Percentiles rank a stretch among this genome's conserved stretches.
These are phyloP conservation scores for Tympanopsis confertula DNA, from an alignment of 2,329 filamentous ascomycete genomes.

Conservation along the genomic window DNA sequence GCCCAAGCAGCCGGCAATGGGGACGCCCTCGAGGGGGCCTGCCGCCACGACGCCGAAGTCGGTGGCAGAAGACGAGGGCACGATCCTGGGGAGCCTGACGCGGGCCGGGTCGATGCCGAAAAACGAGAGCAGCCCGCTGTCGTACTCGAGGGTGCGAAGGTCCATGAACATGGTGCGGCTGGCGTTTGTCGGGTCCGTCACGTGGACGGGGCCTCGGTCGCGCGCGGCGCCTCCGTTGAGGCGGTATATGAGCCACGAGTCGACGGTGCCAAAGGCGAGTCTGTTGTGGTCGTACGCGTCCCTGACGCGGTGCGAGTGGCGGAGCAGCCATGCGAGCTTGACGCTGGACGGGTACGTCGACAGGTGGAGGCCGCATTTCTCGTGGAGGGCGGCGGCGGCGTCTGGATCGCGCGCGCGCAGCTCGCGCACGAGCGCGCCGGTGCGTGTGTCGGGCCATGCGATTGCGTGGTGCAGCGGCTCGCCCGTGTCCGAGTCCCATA, in stretches of 20 bases:
- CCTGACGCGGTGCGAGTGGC: slow-evolving; percentile 57
- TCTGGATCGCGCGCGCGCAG: slow-evolving; percentile 57
- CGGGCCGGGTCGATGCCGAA: slow-evolving; percentile 62
- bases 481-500: slow-evolving; percentile 74
- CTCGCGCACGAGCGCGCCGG: slow-evolving; percentile 60
- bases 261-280: slow-evolving; percentile 76
- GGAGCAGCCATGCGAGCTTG: slow-evolving; percentile 74
- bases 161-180: slow-evolving; percentile 94
- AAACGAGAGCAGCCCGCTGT: slow-evolving; percentile 65
- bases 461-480: slow-evolving; percentile 75
- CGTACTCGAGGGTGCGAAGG: slow-evolving; percentile 68
- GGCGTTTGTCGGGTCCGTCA: slow-evolving; percentile 80
- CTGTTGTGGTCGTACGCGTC: slow-evolving; percentile 66
- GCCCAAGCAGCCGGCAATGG: slow-evolving; percentile 73
- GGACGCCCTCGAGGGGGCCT: slow-evolving; percentile 57
- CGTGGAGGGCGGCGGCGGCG: slow-evolving; percentile 56
- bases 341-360: slow-evolving; percentile 82
- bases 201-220: slow-evolving; percentile 46
- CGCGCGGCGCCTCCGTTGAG: slow-evolving; percentile 63
- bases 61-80: slow-evolving; percentile 64
- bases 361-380: slow-evolving; percentile 69
- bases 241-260: slow-evolving; percentile 78
- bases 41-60: slow-evolving; percentile 58
- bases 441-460: slow-evolving; percentile 83
- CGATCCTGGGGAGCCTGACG: slow-evolving; percentile 69